These are phyloP conservation scores for Chenopodium suecicum DNA, from an alignment of 148 eudicot species.

Conservation along the genomic window DNA sequence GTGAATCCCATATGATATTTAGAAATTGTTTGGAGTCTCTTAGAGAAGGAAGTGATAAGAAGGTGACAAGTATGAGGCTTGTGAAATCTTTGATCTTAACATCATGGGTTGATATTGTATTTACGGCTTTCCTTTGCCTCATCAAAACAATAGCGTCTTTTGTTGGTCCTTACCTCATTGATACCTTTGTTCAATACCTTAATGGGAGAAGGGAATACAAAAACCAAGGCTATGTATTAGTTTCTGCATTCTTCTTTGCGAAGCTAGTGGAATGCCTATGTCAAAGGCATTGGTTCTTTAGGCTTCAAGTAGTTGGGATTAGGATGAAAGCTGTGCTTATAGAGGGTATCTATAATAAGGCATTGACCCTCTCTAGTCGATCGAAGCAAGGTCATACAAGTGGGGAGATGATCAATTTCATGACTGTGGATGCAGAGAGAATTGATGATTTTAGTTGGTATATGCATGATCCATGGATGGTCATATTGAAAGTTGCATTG, in stretches of 20 bases:
- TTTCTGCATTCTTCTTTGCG: constrained; percentile 35
- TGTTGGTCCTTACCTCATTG: constrained; percentile 48
- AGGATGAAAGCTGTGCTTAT: constrained; percentile 36
- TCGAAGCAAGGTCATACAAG: constrained; percentile 45
- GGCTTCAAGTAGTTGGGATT: constrained; percentile 36
- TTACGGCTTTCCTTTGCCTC: constrained; percentile 30
- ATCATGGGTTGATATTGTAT: constrained; percentile 36
- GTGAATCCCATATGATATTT: constrained; percentile 29
- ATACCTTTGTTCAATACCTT: constrained; percentile 43
- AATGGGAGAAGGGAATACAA: constrained; percentile 27
- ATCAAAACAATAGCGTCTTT: constrained; percentile 29
- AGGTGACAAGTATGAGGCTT: constrained; percentile 31
- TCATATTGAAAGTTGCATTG: constrained; percentile 31
- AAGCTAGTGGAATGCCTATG: constrained; percentile 43
- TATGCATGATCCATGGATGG: constrained; percentile 47
- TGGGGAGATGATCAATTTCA: constrained; percentile 48
- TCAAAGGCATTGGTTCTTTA: constrained; percentile 42
- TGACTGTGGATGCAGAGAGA: constrained; percentile 49
- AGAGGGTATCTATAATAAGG: constrained; percentile 39
- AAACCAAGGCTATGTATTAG: constrained; percentile 33
- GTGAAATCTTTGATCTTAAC: constrained; percentile 31
- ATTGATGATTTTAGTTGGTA: constrained; percentile 40
- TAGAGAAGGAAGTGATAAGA: constrained; percentile 18
- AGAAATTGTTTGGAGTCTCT: constrained; percentile 21
- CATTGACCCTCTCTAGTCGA: constrained; percentile 33